A percentile compares a stretch with the other conserved stretches of the same genome.
Conservation (phyloP, 768 basidiomycete genomes). For the Fomitopsis serialis region DNA sequence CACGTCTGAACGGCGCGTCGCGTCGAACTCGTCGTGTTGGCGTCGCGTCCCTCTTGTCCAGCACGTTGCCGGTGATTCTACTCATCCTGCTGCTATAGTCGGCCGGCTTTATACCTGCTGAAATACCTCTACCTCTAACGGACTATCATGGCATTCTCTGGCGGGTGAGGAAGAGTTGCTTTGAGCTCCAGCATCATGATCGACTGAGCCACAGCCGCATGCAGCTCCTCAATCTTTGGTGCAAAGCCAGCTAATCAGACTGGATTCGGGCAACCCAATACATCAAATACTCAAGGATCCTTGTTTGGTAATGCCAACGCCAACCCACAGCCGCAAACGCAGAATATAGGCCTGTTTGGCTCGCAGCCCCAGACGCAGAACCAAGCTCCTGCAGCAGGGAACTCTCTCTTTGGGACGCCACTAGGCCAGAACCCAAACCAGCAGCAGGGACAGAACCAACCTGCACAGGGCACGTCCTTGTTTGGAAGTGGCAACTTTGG, state of each 20-base stretch:
- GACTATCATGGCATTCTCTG: constrained; percentile 2
- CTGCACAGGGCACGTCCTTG: constrained; percentile 9
- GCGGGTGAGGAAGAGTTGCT: not conserved
- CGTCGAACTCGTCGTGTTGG: too few relatives aligned
- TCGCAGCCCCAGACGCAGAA: constrained; percentile 6
- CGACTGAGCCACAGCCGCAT: not conserved
- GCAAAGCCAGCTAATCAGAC: constrained; percentile 4
- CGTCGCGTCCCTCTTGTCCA: too few relatives aligned
- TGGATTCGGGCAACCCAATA: constrained; percentile 10
- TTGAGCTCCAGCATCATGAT: not conserved
- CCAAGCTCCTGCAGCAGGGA: constrained; percentile 2
- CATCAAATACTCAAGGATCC: constrained; percentile 7
- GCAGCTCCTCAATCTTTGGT: constrained; percentile 1
- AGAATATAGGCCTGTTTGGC: constrained; percentile 12
- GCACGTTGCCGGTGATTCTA: too few relatives aligned
- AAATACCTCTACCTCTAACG: too few relatives aligned
- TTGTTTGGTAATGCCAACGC: constrained; percentile 11
- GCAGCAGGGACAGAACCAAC: constrained; percentile 18
- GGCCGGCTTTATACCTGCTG: too few relatives aligned
- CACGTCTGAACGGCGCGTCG: too few relatives aligned
- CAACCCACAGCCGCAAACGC: constrained; percentile 9
- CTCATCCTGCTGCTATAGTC: too few relatives aligned
- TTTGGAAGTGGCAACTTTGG: constrained; percentile 16
- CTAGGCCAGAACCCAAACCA: constrained; percentile 13
- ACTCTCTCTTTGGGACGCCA: constrained; percentile 7